Conservation (phyloP, 2,329 filamentous ascomycete genomes). For the Hypoxylon sp. region DNA sequence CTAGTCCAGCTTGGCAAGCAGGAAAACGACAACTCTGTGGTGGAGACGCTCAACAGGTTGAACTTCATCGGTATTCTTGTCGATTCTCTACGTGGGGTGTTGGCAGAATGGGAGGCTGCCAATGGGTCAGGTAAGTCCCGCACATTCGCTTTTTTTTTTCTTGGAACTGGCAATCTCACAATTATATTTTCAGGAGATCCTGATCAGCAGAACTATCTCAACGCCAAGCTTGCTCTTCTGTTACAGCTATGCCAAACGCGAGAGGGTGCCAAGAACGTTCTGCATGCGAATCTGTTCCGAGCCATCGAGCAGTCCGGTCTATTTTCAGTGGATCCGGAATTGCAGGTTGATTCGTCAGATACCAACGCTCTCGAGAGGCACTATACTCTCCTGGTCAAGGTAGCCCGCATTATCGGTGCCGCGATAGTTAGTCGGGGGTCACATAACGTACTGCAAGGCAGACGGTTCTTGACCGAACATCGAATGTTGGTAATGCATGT, state of each 20-base stretch:
- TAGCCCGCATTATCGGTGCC: conserved; percentile 85
- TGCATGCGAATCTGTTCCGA: conserved; percentile 90
- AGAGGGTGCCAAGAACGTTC: conserved; percentile 85
- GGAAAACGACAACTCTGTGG: conserved; percentile 80
- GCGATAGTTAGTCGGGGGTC: conserved; percentile 85
- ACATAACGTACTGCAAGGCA: conserved; percentile 85
- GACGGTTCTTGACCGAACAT: conserved; percentile 85
- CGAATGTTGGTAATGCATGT: conserved; percentile 87
- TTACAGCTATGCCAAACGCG: conserved; percentile 87
- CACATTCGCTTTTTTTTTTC: conserved; percentile 23
- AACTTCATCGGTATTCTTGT: conserved; percentile 94
- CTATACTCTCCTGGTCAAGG: conserved; percentile 84
- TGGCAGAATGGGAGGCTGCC: conserved; percentile 77
- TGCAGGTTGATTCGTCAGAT: conserved; percentile 83
- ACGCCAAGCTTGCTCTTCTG: conserved; percentile 86
- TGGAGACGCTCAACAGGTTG: conserved; percentile 84
- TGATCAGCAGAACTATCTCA: conserved; percentile 67
- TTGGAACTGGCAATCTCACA: conserved; percentile 36
- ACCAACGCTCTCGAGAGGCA: conserved; percentile 81
- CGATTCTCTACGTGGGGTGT: conserved; percentile 85
- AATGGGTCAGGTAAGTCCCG: conserved; percentile 67
- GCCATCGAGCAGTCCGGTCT: conserved; percentile 85
- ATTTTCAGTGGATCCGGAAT: conserved; percentile 91
- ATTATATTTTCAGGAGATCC: conserved; percentile 53
- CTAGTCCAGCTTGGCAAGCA: conserved; percentile 81